Base-by-base conservation (phyloP, 345 rosid species). In the Cochlearia excelsa region DNA sequence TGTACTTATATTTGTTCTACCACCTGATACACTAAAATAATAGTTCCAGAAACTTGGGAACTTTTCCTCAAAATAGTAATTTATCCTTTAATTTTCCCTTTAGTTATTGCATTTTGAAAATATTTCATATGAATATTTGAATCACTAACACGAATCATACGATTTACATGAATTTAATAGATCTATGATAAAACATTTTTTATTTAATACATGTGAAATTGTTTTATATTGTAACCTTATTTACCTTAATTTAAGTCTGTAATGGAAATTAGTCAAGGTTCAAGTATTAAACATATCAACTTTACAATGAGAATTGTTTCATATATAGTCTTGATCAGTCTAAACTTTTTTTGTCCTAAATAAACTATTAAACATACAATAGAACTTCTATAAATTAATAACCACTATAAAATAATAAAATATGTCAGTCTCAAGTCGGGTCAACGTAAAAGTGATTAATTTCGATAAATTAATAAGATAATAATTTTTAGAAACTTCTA, bases 21-120 rank as follows among this genome's bases (percentile, higher is more conserved):
- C 46, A 64, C 68, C 61, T 64, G 61, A 65, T 11, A 65, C 61
- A 65, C n/a, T 65, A 65, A 37, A 65, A 35, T 45, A 65, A 45
- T 65, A 47, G 69, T 52, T 65, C 69, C 69, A 10, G 45, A 47
- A 54, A 65, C 54, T 54, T 54, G 54, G 69, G 61, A 65, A 54
- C 69, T 46, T 46, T 65, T 54, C 26, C 59, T 38, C 46, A 26
- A 34, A 30, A 53, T 53, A 51, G 53, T 51, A 67, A 50, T 4
- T 58, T 26, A 11, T 26, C 29, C 1, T 42, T 49, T 34, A 6
- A 16, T 16, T 16, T 41, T 51, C 9, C 4, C 3, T 49, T 40
- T 23, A 11, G n/a, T 54, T 45, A 30, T 38, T 49, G 16, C 7
- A 38, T 1, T 3, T 3, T 9, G n/a, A 4, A 39, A 38, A 46